Base-by-base conservation (phyloP, 441 rosid genomes). In the Syzygium malaccense region DNA sequence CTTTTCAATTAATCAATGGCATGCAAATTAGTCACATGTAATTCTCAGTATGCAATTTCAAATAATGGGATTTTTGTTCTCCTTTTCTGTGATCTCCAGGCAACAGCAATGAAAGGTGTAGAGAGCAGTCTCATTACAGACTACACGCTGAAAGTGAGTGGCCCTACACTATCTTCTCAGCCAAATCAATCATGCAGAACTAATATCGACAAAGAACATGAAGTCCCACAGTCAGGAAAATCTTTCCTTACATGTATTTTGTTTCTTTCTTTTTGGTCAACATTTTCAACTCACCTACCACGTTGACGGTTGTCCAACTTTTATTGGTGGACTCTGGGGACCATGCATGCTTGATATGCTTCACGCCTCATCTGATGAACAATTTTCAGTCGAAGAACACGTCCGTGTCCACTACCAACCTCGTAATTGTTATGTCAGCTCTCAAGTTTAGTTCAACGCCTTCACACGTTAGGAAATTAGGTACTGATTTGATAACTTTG, bases 91-190 rank as follows among this genome's bases (percentile, higher is more conserved):
- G 14, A 87, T 33, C 89, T 9, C 26, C 88, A 93, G 95, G 97
- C 97, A 57, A 94, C 97, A 14, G 92, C 97, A 51, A 91, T 95
- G 93, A 91, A 92, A 92, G 98, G 95, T 26, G 91, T 92, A 56
- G 94, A 94, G 87, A 95, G 94, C 90, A 95, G 95, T 86, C 93
- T 95, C 56, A 90, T 93, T 79, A 95, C 96, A 49, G 98, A 95
- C 89, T 95, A 95, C 91, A 95, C 94, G 78, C 93, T 95, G 86
- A 95, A 94, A 89, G 97, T 95, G 45, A 90, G 94, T 87, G 55
- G 9, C 18, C n/a, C 51, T 23, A 45, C 25, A 41, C 2, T 3
- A n/a, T 14, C 83, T 23, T 75, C 53, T 75, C 83, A 14, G 3
- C 83, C n/a, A 45, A 45, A 45, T 45, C 48, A 41, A 23, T 23